A percentile compares a stretch with the other conserved stretches of the same genome.
Evolutionary conservation across 2,329 filamentous ascomycete genomes (phyloP).

Genomic region (Claviceps lovelessii): DNA sequence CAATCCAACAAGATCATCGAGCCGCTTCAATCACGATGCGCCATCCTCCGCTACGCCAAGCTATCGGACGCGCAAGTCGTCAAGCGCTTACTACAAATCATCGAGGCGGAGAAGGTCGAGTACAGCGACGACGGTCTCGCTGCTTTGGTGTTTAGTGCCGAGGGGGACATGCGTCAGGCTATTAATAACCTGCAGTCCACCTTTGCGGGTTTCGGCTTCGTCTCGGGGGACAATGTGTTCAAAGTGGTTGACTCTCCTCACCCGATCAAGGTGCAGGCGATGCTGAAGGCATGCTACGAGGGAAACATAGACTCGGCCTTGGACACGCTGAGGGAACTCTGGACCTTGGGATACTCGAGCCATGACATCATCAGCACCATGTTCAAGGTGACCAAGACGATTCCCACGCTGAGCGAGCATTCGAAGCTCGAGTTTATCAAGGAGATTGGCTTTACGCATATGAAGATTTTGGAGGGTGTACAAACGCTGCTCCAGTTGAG

Average conservation of each 20-base stretch:
- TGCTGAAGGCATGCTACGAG: constrained; percentile 95
- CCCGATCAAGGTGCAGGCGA: constrained; percentile 94
- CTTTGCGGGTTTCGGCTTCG: constrained; percentile 82
- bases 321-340: constrained; percentile 76
- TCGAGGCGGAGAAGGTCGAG: constrained; percentile 78
- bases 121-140: constrained; percentile 88
- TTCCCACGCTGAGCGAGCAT: constrained; percentile 82
- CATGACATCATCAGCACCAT: constrained; percentile 99
- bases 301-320: constrained; percentile 78
- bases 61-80: constrained; percentile 88
- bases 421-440: constrained; percentile 95
- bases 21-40: constrained; percentile 91
- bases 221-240: constrained; percentile 97
- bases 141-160: constrained; percentile 90
- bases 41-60: constrained; percentile 84
- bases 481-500: constrained; percentile 89
- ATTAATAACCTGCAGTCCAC: constrained; percentile 98
- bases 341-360: constrained; percentile 91
- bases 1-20: constrained; percentile 99
- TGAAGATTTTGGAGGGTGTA: constrained; percentile 96
- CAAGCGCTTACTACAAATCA: constrained; percentile 80
- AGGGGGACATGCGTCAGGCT: constrained; percentile 96
- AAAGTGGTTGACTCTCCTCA: constrained; percentile 94
- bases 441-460: constrained; percentile 97
- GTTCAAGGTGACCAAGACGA: constrained; percentile 96